These are phyloP conservation scores for Boeremia lycopersici DNA, from an alignment of 2,329 filamentous ascomycete genomes.

Conservation along the genomic window DNA sequence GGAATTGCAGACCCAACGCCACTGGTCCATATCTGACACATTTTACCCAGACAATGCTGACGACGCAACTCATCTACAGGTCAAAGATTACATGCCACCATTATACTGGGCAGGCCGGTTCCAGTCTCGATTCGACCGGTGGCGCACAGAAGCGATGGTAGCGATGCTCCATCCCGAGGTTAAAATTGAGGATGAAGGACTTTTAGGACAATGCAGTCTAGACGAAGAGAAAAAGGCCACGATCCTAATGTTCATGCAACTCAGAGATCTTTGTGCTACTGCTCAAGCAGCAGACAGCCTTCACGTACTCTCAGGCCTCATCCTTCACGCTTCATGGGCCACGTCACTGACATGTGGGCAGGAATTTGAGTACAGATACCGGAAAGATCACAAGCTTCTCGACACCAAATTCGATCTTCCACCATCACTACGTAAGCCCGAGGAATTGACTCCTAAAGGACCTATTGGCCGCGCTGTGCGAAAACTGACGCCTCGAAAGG, in stretches of 20 bases:
- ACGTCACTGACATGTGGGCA: conserved; percentile 8
- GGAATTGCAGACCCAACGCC: conserved; percentile 2
- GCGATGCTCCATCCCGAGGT: conserved; percentile 23
- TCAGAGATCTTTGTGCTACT: conserved; percentile 38
- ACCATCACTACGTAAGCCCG: conserved; percentile 28
- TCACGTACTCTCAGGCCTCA: conserved; percentile 28
- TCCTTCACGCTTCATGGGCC: background rate
- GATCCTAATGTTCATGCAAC: conserved; percentile 39
- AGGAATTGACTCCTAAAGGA: conserved; percentile 28
- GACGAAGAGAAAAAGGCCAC: conserved; percentile 36
- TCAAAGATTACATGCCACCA: conserved; percentile 42
- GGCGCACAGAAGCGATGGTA: conserved; percentile 42
- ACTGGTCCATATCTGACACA: conserved; percentile 13
- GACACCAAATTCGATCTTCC: conserved; percentile 23
- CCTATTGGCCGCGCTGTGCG: conserved; percentile 39
- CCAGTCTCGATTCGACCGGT: conserved; percentile 41
- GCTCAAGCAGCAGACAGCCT: conserved; percentile 41
- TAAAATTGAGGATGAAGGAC: conserved; percentile 13
- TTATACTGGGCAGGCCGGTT: conserved; percentile 46
- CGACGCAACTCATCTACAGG: conserved; percentile 26
- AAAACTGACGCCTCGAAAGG: conserved; percentile 44
- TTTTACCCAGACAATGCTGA: conserved; percentile 27
- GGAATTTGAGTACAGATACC: conserved; percentile 45
- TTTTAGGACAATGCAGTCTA: conserved; percentile 29
- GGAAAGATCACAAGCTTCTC: conserved; percentile 37